These are phyloP conservation scores for Fusarium sp. DNA, from an alignment of 2,329 filamentous ascomycete genomes.

Conservation along the genomic window DNA sequence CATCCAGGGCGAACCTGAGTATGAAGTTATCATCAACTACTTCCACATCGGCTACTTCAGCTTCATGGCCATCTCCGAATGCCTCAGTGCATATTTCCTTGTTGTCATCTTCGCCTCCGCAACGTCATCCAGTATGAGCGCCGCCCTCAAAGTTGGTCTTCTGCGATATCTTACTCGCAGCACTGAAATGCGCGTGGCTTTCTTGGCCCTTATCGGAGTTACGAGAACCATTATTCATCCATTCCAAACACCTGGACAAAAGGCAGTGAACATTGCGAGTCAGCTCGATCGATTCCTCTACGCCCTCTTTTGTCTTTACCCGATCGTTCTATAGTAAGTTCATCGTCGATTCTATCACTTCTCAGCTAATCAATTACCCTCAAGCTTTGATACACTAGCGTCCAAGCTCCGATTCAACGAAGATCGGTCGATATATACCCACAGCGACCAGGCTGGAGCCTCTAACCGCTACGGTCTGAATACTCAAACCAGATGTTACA, in stretches of 20 bases:
- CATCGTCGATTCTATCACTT: rapidly evolving
- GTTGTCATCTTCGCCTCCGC: conserved; percentile 55
- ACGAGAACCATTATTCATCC: conserved; percentile 58
- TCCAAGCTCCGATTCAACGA: conserved; percentile 49
- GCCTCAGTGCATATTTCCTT: conserved; percentile 56
- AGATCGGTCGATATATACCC: conserved; percentile 21
- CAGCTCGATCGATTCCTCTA: conserved; percentile 59
- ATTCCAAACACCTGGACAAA: conserved; percentile 55
- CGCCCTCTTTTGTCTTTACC: conserved; percentile 58
- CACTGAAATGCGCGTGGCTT: conserved; percentile 57
- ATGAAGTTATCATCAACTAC: conserved; percentile 51
- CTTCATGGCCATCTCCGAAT: conserved; percentile 57
- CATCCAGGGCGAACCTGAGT: conserved; percentile 44
- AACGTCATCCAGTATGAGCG: conserved; percentile 39
- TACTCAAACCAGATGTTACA: conserved; percentile 29
- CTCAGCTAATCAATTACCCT: background rate
- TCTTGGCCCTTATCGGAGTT: conserved; percentile 55
- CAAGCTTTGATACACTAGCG: conserved; percentile 52
- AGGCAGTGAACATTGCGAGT: conserved; percentile 53
- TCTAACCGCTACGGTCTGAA: conserved; percentile 9
- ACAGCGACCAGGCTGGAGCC: conserved; percentile 15
- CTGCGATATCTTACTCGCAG: conserved; percentile 56
- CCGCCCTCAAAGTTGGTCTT: conserved; percentile 51
- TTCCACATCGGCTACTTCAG: conserved; percentile 59
- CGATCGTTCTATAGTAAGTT: conserved; percentile 56